Base-by-base conservation (phyloP, 2,329 filamentous ascomycete genomes). In the Claviceps africana region DNA sequence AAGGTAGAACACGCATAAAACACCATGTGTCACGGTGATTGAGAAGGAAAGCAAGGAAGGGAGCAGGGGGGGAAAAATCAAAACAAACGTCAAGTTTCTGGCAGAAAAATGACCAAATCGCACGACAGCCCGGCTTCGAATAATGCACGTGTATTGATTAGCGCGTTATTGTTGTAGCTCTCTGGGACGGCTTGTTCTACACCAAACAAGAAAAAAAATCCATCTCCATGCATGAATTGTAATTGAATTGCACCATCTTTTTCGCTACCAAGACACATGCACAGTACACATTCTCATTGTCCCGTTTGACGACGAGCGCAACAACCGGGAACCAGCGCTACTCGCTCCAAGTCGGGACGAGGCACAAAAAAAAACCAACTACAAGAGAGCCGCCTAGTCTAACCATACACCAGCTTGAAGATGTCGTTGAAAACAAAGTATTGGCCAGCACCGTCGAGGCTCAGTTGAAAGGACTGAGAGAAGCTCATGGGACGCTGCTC, bases 341-440 rank as follows among this genome's bases (percentile, higher is more conserved):
- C 33, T 28, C 9, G 35, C 25, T 39, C 31, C 2, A 17, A 39
- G 30, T 31, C 22, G 15, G 28, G 40, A 33, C 37, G 3, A 15
- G 31, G n/a, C n/a, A n/a, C n/a, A 37, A 37, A 19, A 13, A 17
- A 15, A 33, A 47, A n/a, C 2, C n/a, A n/a, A n/a, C 5, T 25
- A 25, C 25, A 35, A 30, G 31, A 47, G 19, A 37, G 3, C 28
- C 10, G 25, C n/a, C 30, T 25, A 48, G 11, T 13, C 50, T 72
- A 79, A 65, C 70, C 75, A 70, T 86, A 91, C 60, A 95, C 79
- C 56, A 97, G 80, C 72, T 87, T 87, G 82, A 97, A 97, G 67
- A 97, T 73, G 69, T 97, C 91, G 76, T 97, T 96, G 74, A 83
- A 84, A 66, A 97, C 86, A 68, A 81, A 96, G 75, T 85, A 95